A percentile compares a stretch with the other conserved stretches of the same genome.
Conservation (phyloP, 164 flowering plant species). For the Sedum album region DNA sequence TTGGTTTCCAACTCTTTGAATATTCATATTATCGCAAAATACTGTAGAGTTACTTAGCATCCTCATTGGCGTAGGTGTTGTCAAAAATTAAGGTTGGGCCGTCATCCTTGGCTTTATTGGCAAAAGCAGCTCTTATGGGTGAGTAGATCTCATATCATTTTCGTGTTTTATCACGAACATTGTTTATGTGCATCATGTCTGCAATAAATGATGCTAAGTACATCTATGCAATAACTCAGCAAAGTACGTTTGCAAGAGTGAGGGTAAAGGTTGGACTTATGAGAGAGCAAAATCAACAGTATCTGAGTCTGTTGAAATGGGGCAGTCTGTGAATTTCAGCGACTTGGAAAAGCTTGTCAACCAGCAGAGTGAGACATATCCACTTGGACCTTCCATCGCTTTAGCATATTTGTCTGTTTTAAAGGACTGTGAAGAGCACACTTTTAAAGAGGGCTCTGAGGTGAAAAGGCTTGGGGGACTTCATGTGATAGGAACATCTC, state of each 20-base stretch:
- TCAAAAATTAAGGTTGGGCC: slow-evolving; percentile 71
- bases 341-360: slow-evolving; percentile 57
- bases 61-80: slow-evolving; percentile 43
- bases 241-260: slow-evolving; percentile 49
- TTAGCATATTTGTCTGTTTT: slow-evolving; percentile 65
- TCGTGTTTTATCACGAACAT: background rate
- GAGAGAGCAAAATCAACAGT: slow-evolving; percentile 60
- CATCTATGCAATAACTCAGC: slow-evolving; percentile 28
- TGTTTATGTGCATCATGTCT: background rate
- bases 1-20: background rate
- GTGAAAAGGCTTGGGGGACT: slow-evolving; percentile 95
- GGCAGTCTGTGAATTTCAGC: slow-evolving; percentile 46
- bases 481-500: slow-evolving; percentile 96
- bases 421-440: slow-evolving; percentile 76
- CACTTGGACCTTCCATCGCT: slow-evolving; percentile 75
- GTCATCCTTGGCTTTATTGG: slow-evolving; percentile 71
- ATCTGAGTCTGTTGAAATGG: slow-evolving; percentile 64
- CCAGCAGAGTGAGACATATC: slow-evolving; percentile 67
- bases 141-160: slow-evolving; percentile 18
- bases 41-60: slow-evolving; percentile 5
- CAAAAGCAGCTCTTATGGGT: slow-evolving; percentile 83
- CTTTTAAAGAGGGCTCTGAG: slow-evolving; percentile 69
- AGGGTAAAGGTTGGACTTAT: slow-evolving; percentile 62
- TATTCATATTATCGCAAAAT: background rate
- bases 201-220: background rate